Base-by-base conservation (phyloP, 768 basidiomycete species). In the Dentipellis fragilis region DNA sequence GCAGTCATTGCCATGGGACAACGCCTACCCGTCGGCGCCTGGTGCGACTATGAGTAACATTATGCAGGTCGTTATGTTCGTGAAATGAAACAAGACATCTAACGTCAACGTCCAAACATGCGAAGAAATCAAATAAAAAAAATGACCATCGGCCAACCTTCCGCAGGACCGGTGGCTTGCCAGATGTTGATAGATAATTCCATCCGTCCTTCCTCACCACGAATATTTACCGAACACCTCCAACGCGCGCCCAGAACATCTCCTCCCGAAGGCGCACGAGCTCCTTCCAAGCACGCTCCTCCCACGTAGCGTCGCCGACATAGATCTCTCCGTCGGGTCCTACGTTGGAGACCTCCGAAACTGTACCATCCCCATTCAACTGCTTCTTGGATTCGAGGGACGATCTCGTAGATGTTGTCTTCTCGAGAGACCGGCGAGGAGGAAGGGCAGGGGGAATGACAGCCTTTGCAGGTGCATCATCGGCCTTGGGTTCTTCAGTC, bases 161-260 rank as follows among this genome's bases (percentile, higher is more conserved):
- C 29, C 6, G 29, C 29, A 29, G 29, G 29, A 29, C 29, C 6
- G 6, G 29, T 29, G 29, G 29, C 29, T 29, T 29, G 29, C 29
- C 29, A 29, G 29, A 29, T 29, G 6, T 29, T 45, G 19, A 45
- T 45, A 45, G 19, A 45, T 45, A 45, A 45, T 17, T 45, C n/a
- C 42, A 45, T 45, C n/a, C 42, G 19, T 19, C n/a, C 42, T 42
- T 19, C 42, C n/a, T 45, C 16, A 16, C n/a, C 22, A 21, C 10
- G 48, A 21, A 22, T 22, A 17, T 21, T 14, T 49, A 49, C 48
- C 69, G 68, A 52, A 72, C 53, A 6, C 77, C 81, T 0, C 90
- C 90, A 49, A 90, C 69, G 54, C 91, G 72, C 19, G 89, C 86
- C 85, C 83, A 92, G 66, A 88, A 93, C 87, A 93, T 87, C 45